Percentiles rank a stretch among this genome's conserved stretches.
Conservation (phyloP, 2,329 filamentous ascomycete species). For the Calonectria hongkongensis region DNA sequence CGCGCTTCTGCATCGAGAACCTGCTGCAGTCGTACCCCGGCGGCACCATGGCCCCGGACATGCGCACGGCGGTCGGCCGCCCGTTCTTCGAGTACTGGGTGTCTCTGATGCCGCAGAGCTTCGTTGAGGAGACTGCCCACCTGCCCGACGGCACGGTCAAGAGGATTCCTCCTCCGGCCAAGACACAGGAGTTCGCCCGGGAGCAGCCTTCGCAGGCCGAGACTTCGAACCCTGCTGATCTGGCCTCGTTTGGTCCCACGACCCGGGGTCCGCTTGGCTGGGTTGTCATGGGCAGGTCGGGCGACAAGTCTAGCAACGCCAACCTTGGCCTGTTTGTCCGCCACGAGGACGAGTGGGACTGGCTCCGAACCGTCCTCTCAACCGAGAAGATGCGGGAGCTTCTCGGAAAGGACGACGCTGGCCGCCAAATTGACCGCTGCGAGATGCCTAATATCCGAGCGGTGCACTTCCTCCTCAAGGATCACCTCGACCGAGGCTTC, state of each 20-base stretch:
- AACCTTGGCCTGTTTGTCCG: constrained; percentile 67
- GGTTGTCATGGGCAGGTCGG: constrained; percentile 54
- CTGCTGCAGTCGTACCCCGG: constrained; percentile 64
- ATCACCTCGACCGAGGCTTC: constrained; percentile 66
- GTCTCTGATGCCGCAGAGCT: constrained; percentile 52
- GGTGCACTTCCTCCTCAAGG: constrained; percentile 65
- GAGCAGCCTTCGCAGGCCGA: constrained; percentile 49
- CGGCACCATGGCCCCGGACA: constrained; percentile 62
- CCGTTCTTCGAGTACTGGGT: constrained; percentile 53
- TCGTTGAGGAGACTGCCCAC: constrained; percentile 43
- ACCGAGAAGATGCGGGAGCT: constrained; percentile 59
- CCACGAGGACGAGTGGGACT: constrained; percentile 65
- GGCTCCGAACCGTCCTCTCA: constrained; percentile 65
- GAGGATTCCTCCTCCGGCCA: constrained; percentile 40
- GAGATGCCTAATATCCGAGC: constrained; percentile 61
- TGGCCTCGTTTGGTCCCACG: constrained; percentile 47
- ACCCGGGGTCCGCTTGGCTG: constrained; percentile 54
- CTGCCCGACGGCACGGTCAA: constrained; percentile 41
- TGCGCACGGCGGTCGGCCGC: constrained; percentile 60
- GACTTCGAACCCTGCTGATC: constrained; percentile 42
- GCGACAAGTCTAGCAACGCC: constrained; percentile 64
- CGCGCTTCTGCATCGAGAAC: constrained; percentile 50
- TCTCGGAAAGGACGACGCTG: constrained; percentile 59
- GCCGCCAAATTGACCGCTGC: constrained; percentile 64
- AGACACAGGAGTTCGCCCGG: constrained; percentile 33